These are phyloP conservation scores for Penicillium sp. DNA, from an alignment of 2,329 filamentous ascomycete genomes.

Conservation along the genomic window DNA sequence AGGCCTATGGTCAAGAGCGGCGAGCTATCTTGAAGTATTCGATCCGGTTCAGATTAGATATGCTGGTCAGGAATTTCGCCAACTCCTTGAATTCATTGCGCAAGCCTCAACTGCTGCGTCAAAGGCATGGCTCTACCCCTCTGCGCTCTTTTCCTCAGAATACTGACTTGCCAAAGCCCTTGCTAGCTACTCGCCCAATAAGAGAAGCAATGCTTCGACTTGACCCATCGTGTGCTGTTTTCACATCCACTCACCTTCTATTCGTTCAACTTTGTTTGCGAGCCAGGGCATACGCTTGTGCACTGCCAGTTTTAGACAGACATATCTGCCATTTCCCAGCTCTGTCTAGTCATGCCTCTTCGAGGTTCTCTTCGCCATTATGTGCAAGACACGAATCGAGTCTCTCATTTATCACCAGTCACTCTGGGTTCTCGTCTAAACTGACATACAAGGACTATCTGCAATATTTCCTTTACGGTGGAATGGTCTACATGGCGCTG, in stretches of 20 bases:
- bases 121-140: slow-evolving; percentile 27
- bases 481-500: slow-evolving; percentile 59
- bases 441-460: slow-evolving; percentile 45
- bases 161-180: slow-evolving; percentile 28
- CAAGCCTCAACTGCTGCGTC: slow-evolving; percentile 31
- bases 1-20: slow-evolving; percentile 47
- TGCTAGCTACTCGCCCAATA: slow-evolving; percentile 39
- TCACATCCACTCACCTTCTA: slow-evolving; percentile 42
- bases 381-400: slow-evolving; percentile 32
- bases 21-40: slow-evolving; percentile 52
- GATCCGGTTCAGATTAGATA: slow-evolving; percentile 44
- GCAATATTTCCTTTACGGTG: slow-evolving; percentile 62
- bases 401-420: slow-evolving; percentile 32
- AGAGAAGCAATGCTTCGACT: slow-evolving; percentile 43
- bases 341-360: slow-evolving; percentile 20
- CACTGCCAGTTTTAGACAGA: slow-evolving; percentile 39
- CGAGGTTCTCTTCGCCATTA: slow-evolving; percentile 20
- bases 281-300: slow-evolving; percentile 37
- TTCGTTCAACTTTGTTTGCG: slow-evolving; percentile 42
- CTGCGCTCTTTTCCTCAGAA: not conserved
- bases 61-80: slow-evolving; percentile 38
- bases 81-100: slow-evolving; percentile 34
- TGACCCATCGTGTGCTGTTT: slow-evolving; percentile 39
- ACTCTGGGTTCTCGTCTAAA: slow-evolving; percentile 38
- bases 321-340: slow-evolving; percentile 42